Evolutionary conservation across 495 filamentous ascomycete genomes (phyloP).

Genomic region (Xylaria venustula): DNA sequence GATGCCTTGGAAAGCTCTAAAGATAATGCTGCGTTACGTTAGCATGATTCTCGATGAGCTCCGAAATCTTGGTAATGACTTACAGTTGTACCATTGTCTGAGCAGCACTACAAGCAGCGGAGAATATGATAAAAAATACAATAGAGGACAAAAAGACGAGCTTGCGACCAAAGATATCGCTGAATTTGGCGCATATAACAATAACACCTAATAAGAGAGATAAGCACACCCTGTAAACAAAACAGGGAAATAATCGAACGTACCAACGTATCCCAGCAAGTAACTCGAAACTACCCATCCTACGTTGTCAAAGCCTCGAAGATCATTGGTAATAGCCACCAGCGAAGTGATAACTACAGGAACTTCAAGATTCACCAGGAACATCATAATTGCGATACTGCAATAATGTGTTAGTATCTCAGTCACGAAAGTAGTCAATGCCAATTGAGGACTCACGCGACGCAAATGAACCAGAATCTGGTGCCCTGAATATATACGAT

Average conservation of each 20-base stretch:
- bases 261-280: conserved; percentile 6
- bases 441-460: not conserved
- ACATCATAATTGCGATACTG: conserved; percentile 18
- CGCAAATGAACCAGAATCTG: not conserved
- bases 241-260: not conserved
- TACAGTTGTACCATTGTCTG: conserved; percentile 49
- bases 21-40: conserved; percentile 47
- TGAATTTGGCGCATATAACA: conserved; percentile 51
- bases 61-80: conserved; percentile 9
- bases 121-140: conserved; percentile 51
- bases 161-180: conserved; percentile 55
- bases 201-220: conserved; percentile 38
- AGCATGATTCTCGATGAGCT: not conserved
- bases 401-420: not conserved
- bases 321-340: conserved; percentile 43
- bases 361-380: conserved; percentile 44
- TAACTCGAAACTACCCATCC: conserved; percentile 45
- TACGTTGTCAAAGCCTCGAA: conserved; percentile 39
- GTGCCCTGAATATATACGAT: not conserved
- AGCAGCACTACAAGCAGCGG: conserved; percentile 49
- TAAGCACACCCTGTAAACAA: not conserved
- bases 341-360: conserved; percentile 49
- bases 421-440: too few relatives aligned
- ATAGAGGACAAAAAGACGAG: conserved; percentile 40
- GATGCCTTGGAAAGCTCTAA: conserved; percentile 55